A percentile compares a stretch with the other conserved stretches of the same genome.
phyloP scores from a whole-genome alignment of 371 early-diverging fungal species.

The Actinomucor elegans region DNA sequence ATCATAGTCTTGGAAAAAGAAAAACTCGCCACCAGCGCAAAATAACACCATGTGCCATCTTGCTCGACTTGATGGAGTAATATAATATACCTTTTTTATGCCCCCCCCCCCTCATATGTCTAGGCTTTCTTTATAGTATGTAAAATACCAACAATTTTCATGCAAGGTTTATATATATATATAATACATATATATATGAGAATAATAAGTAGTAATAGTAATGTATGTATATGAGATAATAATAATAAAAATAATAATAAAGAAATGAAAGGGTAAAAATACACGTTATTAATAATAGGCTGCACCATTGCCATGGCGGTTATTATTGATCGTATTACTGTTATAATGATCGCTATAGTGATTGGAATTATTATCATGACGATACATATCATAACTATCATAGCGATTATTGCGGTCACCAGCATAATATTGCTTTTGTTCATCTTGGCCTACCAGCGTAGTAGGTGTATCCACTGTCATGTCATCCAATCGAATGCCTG shows the following conservation, averaged over 20 bases:
- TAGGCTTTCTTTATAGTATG: no score
- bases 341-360: conserved; percentile 11
- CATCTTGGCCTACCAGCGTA: conserved; percentile 20
- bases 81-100: no score
- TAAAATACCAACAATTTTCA: no score
- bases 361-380: conserved; percentile 12
- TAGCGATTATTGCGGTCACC: conserved; percentile 15
- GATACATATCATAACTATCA: conserved; percentile 25
- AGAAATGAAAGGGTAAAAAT: no score
- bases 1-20: neutral
- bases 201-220: no score
- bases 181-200: no score
- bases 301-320: conserved; percentile 9
- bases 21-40: neutral
- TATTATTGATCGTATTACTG: conserved; percentile 6
- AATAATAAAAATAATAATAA: no score
- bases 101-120: no score
- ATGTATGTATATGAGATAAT: no score
- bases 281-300: conserved; percentile 14
- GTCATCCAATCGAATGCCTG: conserved; percentile 48
- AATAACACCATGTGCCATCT: neutral
- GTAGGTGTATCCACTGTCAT: conserved; percentile 39
- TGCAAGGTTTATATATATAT: no score
- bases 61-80: conserved; percentile 4
- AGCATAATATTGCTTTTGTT: conserved; percentile 16